A percentile compares a stretch with the other conserved stretches of the same genome.
Conservation (phyloP, 768 basidiomycete genomes). For the Mycena haematopus region DNA sequence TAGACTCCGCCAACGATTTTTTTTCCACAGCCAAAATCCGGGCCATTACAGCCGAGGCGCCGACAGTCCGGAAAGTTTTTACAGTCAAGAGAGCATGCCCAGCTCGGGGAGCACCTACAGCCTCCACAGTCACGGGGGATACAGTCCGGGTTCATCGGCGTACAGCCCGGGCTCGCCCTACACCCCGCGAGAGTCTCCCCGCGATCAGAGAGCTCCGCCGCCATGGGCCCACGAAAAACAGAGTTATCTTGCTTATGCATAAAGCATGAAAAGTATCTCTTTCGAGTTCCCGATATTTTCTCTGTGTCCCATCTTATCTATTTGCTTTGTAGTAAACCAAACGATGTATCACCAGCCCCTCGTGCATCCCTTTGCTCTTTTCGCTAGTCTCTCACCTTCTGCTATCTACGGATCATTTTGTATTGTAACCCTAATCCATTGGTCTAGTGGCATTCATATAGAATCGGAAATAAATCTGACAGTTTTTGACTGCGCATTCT, state of each 20-base stretch:
- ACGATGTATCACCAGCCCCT: background rate
- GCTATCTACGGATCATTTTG: background rate
- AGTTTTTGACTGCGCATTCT: background rate
- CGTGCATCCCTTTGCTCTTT: constrained; percentile 1
- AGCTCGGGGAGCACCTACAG: background rate
- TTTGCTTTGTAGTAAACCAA: background rate
- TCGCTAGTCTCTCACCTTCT: background rate
- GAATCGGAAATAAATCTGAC: too few species aligned
- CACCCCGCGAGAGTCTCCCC: background rate
- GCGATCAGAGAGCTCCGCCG: background rate
- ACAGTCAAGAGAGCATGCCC: background rate
- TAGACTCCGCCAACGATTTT: background rate
- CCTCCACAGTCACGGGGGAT: too few species aligned
- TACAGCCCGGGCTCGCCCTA: background rate
- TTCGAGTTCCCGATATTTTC: background rate
- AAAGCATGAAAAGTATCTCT: background rate
- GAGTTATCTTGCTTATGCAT: background rate
- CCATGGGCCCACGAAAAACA: constrained; percentile 8
- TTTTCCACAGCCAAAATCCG: background rate
- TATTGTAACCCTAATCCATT: too few species aligned
- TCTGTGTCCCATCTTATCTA: background rate
- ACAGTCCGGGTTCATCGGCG: background rate
- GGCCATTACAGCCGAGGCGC: too few species aligned
- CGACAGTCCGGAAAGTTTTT: background rate
- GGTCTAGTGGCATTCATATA: too few species aligned